Percentiles rank a stretch among this genome's conserved stretches.
Evolutionary conservation across 768 basidiomycete species (phyloP).

Genomic region (Solioccasus polychromus): DNA sequence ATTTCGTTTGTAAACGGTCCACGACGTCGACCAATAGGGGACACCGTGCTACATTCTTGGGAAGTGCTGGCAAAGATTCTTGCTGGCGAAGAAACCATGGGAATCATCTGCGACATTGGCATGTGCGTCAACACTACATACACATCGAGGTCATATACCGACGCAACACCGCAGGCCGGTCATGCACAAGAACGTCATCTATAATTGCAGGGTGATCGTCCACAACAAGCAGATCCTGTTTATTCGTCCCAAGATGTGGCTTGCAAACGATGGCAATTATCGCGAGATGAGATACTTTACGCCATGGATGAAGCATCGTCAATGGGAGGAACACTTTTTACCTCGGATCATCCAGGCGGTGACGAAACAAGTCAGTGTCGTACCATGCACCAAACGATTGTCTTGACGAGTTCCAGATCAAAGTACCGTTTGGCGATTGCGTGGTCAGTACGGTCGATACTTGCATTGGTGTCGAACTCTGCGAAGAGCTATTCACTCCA

Average conservation of each 20-base stretch:
- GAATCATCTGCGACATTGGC: conserved; percentile 95
- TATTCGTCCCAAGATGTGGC: conserved; percentile 99
- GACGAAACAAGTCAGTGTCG: conserved; percentile 71
- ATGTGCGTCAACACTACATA: conserved; percentile 55
- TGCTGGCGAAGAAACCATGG: conserved; percentile 68
- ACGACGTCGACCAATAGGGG: conserved; percentile 51
- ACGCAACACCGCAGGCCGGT: conserved; percentile 67
- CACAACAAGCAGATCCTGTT: conserved; percentile 84
- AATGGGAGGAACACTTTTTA: conserved; percentile 89
- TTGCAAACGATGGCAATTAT: conserved; percentile 98
- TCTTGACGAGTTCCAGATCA: conserved; percentile 46
- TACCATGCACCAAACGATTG: not conserved
- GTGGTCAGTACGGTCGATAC: conserved; percentile 93
- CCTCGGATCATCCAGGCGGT: conserved; percentile 86
- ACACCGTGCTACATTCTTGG: conserved; percentile 96
- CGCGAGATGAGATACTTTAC: conserved; percentile 88
- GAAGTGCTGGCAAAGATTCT: conserved; percentile 94
- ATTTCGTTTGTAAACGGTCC: not conserved
- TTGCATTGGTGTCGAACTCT: conserved; percentile 94
- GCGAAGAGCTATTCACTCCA: conserved; percentile 97
- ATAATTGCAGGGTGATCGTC: conserved; percentile 93
- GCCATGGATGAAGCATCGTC: conserved; percentile 87
- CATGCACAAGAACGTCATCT: conserved; percentile 96
- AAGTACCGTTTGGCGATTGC: conserved; percentile 95
- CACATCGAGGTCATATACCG: not conserved